Base-by-base conservation (phyloP, 495 filamentous ascomycete genomes). In the Pseudomonodictys pantanalensis region DNA sequence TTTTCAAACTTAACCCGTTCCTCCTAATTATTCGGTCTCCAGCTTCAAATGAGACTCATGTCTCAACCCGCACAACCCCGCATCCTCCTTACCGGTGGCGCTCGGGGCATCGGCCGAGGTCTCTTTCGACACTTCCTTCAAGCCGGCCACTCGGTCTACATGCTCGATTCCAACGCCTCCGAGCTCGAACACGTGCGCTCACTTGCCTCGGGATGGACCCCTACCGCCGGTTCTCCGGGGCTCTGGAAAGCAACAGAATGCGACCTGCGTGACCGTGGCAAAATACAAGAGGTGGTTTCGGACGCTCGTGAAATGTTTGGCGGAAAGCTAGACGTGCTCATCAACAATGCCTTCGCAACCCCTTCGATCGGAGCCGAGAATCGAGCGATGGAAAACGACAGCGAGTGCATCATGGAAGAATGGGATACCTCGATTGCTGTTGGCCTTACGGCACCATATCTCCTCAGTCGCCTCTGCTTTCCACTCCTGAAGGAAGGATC, bases 31-130 rank as follows among this genome's bases (percentile, higher is more conserved):
- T n/a, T n/a, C n/a, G n/a, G n/a, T n/a, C n/a, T n/a, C n/a, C n/a
- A n/a, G n/a, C n/a, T n/a, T n/a, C n/a, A n/a, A n/a, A n/a, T n/a
- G n/a, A n/a, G n/a, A n/a, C n/a, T n/a, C n/a, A n/a, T n/a, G n/a
- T n/a, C n/a, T n/a, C n/a, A n/a, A n/a, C n/a, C n/a, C n/a, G n/a
- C n/a, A n/a, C n/a, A n/a, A n/a, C n/a, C n/a, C n/a, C n/a, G n/a
- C 24, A 62, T 60, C 35, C 56, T 71, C 53, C 60, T 71, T 54
- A 71, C 65, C 9, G 67, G 68, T 47, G 64, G 63, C 26, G 67
- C 53, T n/a, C 60, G 68, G 0, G 69, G 69, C 30, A 67, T 71
- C 29, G 69, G 69, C 24, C 64, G 67, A 11, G 66, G 67, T 28
- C 56, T 71, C 22, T 51, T 50, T 43, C 63, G 64, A 2, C 65